A percentile compares a stretch with the other conserved stretches of the same genome.
phyloP scores from a whole-genome alignment of 2,329 filamentous ascomycete genomes.

The Phialocephala sp. region DNA sequence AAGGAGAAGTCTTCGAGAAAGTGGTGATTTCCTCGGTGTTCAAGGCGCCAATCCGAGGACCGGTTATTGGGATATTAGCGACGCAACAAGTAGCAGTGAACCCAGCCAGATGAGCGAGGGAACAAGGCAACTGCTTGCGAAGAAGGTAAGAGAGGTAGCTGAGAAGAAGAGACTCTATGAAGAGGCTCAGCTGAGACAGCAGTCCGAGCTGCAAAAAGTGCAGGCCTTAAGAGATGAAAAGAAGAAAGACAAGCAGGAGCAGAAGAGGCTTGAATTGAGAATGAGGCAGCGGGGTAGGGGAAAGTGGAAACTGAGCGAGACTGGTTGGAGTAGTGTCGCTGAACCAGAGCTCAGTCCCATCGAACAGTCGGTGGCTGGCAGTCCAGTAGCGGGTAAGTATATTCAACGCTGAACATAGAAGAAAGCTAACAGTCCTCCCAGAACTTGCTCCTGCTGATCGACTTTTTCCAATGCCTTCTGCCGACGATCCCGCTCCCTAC shows the following conservation, averaged over 20 bases:
- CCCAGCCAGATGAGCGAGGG: conserved; percentile 38
- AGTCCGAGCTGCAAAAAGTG: conserved; percentile 48
- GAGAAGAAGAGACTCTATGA: conserved; percentile 39
- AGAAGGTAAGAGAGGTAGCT: conserved; percentile 23
- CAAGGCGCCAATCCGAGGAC: conserved; percentile 64
- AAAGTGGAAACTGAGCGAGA: conserved; percentile 45
- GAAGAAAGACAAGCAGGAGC: conserved; percentile 46
- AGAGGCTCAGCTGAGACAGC: conserved; percentile 39
- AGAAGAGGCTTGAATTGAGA: conserved; percentile 53
- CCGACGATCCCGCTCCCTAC: conserved; percentile 24
- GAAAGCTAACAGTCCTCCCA: conserved; percentile 11
- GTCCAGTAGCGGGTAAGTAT: conserved; percentile 26
- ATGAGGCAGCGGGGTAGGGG: conserved; percentile 51
- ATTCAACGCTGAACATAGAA: too few relatives aligned
- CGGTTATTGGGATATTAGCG: conserved; percentile 57
- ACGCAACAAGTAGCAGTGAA: conserved; percentile 44
- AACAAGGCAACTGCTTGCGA: conserved; percentile 42
- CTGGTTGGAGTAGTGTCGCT: conserved; percentile 42
- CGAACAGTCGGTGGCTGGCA: conserved; percentile 28
- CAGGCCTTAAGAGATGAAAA: conserved; percentile 44
- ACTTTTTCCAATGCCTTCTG: conserved; percentile 31
- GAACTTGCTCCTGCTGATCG: conserved; percentile 26
- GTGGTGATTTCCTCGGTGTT: conserved; percentile 63
- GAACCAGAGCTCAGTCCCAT: conserved; percentile 50
- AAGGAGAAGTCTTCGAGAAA: conserved; percentile 56